Evolutionary conservation across 495 filamentous ascomycete genomes (phyloP), one percentile per base, ranked within the genome.

Genomic region (Glarea lozoyensis): DNA sequence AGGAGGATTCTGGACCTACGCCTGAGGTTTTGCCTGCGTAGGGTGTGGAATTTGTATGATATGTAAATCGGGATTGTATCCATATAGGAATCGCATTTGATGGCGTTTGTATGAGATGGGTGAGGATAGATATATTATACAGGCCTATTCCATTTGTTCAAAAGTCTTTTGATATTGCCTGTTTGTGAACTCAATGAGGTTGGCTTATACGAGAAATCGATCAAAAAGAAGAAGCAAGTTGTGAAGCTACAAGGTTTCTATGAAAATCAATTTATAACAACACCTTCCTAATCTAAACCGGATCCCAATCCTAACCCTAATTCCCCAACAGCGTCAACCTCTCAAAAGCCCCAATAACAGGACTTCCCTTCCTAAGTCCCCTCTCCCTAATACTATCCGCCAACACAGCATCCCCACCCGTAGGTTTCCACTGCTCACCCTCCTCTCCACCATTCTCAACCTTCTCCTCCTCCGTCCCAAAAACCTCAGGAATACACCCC

Each of bases 401-500:
- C 3, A 77, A 51, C 2, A 76, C 74, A 3, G 61, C 68, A 38
- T 75, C 70, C 3, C 69, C 72, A 7, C 68, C 55, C 37, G 46
- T 40, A 15, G 67, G 49, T 49, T 53, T 51, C 20, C 56, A 52
- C 18, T 33, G 50, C 19, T 63, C 59, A 10, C 42, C 56, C n/a
- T 42, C 50, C 25, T 5, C 49, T 16, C 46, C 40, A 15, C 31
- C 9, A 5, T 1, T 17, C 19, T 42, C 11, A 45, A 45, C 29
- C 46, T 40, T 29, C 31, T 50, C 37, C 19, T 53, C 53, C 44
- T 50, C 43, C n/a, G 38, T 40, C 10, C 64, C 65, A 63, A 86
- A 92, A 0, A 94, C 78, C 52, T 89, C 83, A 36, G 60, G 68
- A 10, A 85, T 64, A 44, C 75, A 78, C 10, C 57, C 64, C 45